Evolutionary conservation across 2,329 filamentous ascomycete species (phyloP), one percentile per base, ranked within the genome.

Genomic region (Penicillium sp.): DNA sequence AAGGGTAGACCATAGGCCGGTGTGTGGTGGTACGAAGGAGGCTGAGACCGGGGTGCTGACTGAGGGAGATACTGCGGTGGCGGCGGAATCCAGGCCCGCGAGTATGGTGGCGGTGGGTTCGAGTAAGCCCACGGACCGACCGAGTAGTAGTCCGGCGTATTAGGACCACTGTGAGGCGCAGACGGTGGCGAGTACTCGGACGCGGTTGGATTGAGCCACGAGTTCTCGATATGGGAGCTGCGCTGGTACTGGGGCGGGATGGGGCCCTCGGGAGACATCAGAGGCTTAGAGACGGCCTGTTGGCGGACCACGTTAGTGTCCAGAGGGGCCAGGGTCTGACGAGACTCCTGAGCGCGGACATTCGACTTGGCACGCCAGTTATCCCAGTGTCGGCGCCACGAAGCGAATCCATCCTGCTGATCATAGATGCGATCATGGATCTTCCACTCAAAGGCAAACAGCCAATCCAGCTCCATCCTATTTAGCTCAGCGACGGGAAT

Each of bases 401-500:
- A 72, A 32, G 71, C 66, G 59, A 82, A 82, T 22, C 80, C 88
- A 51, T 70, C 67, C 56, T 87, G 80, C 58, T 82, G 80, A 54
- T 81, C 77, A 48, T 85, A 77, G 17, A 89, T 80, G 57, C 93
- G 88, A 59, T 92, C 84, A 59, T 94, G 92, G 37, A 95, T 79
- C 49, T 81, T 76, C 82, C 86, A 95, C 52, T 79, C 74, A 61
- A 93, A 92, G 28, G 82, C 80, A 38, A 79, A 74, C 27, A 95
- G 75, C 89, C 89, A 95, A 54, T 93, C 84, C 55, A 83, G 79
- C 70, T 95, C 89, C 62, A 94, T 76, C 43, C 75, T 72, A 68
- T 95, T 95, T 51, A 95, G 74, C 58, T 95, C 87, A 2, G 76
- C 68, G 13, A 95, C 87, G 20, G 82, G 74, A 50, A 95, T 94